These are phyloP conservation scores for Suillus clintonianus DNA, from an alignment of 768 basidiomycete species.

Conservation along the genomic window DNA sequence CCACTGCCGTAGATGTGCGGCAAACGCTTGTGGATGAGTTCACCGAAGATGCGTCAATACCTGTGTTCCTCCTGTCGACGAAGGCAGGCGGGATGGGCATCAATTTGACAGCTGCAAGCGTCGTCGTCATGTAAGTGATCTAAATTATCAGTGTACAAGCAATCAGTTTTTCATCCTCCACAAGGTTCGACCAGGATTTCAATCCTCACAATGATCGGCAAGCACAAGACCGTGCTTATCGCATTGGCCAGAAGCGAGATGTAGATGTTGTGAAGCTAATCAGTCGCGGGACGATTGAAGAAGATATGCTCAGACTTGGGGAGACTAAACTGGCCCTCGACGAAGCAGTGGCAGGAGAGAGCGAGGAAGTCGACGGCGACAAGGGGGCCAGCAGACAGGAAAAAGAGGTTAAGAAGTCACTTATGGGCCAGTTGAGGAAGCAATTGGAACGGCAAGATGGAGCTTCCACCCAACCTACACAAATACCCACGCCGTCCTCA, in stretches of 20 bases:
- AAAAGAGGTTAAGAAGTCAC: conserved; percentile 80
- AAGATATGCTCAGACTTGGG: conserved; percentile 91
- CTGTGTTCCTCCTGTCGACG: conserved; percentile 88
- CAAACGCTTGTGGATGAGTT: conserved; percentile 96
- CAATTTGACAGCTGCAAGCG: conserved; percentile 93
- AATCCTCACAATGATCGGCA: conserved; percentile 98
- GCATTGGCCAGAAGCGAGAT: conserved; percentile 92
- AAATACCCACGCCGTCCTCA: conserved; percentile 4
- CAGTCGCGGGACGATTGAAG: conserved; percentile 89
- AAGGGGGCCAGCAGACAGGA: conserved; percentile 68
- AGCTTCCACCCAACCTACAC: conserved; percentile 7
- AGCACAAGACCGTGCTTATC: conserved; percentile 96
- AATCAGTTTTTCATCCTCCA: conserved; percentile 10
- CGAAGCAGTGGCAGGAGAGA: conserved; percentile 85
- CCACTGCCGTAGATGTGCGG: conserved; percentile 90
- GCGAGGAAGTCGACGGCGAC: conserved; percentile 56
- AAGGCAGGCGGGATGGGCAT: conserved; percentile 97
- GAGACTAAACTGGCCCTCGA: conserved; percentile 90
- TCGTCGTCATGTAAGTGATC: conserved; percentile 79
- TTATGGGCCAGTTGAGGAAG: conserved; percentile 82
- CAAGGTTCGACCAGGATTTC: conserved; percentile 97
- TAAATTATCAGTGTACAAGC: neutral
- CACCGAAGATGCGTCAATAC: conserved; percentile 78
- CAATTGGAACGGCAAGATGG: conserved; percentile 69
- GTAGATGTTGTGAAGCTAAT: conserved; percentile 96